Evolutionary conservation across 78 protist genomes (phyloP), one percentile per base, ranked within the genome.

Genomic region (Dictyostelium intermedium): DNA sequence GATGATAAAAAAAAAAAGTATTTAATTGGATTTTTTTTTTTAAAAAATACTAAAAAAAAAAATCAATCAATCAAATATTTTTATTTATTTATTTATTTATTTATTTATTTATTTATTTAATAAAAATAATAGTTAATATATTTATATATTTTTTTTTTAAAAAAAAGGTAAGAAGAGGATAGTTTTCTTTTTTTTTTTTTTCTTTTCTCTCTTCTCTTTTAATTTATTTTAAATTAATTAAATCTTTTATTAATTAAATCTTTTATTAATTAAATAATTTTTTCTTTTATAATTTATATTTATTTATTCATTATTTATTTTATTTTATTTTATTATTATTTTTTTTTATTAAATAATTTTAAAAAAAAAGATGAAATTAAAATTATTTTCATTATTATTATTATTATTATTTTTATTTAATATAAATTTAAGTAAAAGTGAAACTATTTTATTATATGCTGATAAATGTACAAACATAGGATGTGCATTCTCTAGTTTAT

Each of bases 391-490:
- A n/a, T 25, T 47, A 3, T 11, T 27, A 79, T 1, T 45, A 35
- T 47, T 45, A 79, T 16, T 79, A 79, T 27, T 79, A 30, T 16
- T 47, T 11, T 35, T 79, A 20, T 39, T 27, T 45, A 39, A 14
- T n/a, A 25, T 27, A 2, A 7, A 27, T 79, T 3, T 2, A 79
- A 30, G 53, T 25, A 14, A 27, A 4, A 3, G 56, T 35, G 25
- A 14, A 3, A 61, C 53, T 11, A 13, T 35, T 18, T 20, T 60
- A 20, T 56, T 56, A 5, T 34, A 82, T 60, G 86, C 86, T 18
- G 86, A 82, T 60, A 30, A 60, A 50, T 82, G 86, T 60, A 82
- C 50, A 56, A 56, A 50, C 23, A 25, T 82, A 1, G 86, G 60
- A 56, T 82, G 86, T 82, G 32, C 41, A 9, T 82, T 82, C 37